These are phyloP conservation scores for Lobosporangium transversale DNA, from an alignment of 192 early-diverging fungal species.

Conservation along the genomic window DNA sequence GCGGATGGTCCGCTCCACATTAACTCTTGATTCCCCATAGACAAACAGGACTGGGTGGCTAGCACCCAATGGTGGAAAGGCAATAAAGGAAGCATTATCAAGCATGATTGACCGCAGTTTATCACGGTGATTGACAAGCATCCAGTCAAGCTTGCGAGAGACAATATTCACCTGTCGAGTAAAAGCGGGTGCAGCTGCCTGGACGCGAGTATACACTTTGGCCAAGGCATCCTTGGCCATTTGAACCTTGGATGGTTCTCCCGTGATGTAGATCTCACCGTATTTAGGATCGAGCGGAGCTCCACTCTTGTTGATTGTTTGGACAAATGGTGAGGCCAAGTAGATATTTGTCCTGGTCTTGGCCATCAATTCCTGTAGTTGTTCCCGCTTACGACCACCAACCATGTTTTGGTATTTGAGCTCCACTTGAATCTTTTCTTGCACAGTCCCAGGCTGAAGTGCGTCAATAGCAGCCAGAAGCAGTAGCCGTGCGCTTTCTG, in stretches of 20 bases:
- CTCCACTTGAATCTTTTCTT: conserved; percentile 43
- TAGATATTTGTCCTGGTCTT: conserved; percentile 78
- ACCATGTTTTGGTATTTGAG: conserved; percentile 73
- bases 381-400: conserved; percentile 69
- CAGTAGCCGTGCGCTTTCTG: conserved; percentile 35
- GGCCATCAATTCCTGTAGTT: conserved; percentile 73
- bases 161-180: conserved; percentile 56
- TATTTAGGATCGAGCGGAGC: conserved; percentile 23
- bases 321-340: conserved; percentile 66
- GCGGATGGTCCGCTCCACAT: conserved; percentile 74
- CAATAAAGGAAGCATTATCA: conserved; percentile 75
- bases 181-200: conserved; percentile 18
- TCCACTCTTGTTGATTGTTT: conserved; percentile 42
- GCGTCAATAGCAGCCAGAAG: conserved; percentile 38
- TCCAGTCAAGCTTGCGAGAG: conserved; percentile 80
- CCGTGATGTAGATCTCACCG: conserved; percentile 62
- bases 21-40: conserved; percentile 70
- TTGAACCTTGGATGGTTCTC: conserved; percentile 54
- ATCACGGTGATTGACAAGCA: conserved; percentile 65
- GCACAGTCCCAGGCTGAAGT: conserved; percentile 22
- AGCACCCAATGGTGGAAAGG: conserved; percentile 69
- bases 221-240: conserved; percentile 52
- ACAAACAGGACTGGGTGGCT: conserved; percentile 60
- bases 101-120: conserved; percentile 70
- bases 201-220: conserved; percentile 54